Conservation (phyloP, 176 grass and related monocot genomes). For the Miscanthus lutarioriparius region DNA sequence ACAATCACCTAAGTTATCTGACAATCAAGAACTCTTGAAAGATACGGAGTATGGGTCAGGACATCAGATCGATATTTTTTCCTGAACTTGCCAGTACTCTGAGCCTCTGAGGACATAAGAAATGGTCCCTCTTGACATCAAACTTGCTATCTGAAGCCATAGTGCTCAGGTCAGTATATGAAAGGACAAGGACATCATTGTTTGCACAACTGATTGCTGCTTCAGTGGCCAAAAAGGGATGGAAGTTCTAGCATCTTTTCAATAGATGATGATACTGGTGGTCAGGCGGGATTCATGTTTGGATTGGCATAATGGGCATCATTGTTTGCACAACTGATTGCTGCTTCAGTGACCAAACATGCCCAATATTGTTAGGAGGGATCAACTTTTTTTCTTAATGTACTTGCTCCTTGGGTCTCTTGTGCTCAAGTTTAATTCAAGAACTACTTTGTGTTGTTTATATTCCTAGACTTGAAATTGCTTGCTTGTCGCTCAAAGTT, state of each 20-base stretch:
- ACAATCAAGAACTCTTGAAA: not conserved
- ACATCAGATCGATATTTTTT: not conserved
- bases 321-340: too few relatives aligned
- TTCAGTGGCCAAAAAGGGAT: not conserved
- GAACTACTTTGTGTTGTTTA: too few relatives aligned
- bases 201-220: not conserved
- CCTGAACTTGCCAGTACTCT: slow-evolving; percentile 1
- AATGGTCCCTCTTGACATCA: not conserved
- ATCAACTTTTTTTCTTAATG: too few relatives aligned
- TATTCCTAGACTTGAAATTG: too few relatives aligned
- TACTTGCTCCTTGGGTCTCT: too few relatives aligned
- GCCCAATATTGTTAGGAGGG: too few relatives aligned
- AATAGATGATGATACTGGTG: not conserved
- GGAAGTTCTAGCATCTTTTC: not conserved
- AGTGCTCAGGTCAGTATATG: not conserved
- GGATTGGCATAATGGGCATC: not conserved
- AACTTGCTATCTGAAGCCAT: not conserved
- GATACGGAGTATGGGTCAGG: not conserved
- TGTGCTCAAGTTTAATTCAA: too few relatives aligned
- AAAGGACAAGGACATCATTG: not conserved
- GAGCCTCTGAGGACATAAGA: not conserved
- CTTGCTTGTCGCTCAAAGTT: too few relatives aligned
- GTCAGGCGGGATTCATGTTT: not conserved
- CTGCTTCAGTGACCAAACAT: too few relatives aligned
- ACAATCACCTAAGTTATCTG: not conserved